Conservation (phyloP, 2,329 filamentous ascomycete genomes). For the Ploettnerulaceae sp. region DNA sequence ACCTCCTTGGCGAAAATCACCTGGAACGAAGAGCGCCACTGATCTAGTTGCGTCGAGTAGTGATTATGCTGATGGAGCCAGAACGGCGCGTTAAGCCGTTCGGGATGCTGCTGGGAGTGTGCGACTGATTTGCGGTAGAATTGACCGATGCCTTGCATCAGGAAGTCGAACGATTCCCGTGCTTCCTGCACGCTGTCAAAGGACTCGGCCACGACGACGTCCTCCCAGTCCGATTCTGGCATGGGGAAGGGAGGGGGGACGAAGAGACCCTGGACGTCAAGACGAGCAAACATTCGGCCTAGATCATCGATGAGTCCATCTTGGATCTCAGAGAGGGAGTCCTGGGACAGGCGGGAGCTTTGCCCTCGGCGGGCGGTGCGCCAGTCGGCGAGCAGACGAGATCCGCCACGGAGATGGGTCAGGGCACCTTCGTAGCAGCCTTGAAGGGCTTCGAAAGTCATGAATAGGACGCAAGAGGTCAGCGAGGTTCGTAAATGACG, state of each 20-base stretch:
- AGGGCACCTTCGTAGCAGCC: constrained; percentile 32
- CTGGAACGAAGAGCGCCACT: constrained; percentile 31
- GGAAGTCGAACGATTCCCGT: constrained; percentile 30
- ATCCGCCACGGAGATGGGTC: constrained; percentile 31
- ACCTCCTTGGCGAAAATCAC: constrained; percentile 25
- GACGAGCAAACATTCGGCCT: constrained; percentile 31
- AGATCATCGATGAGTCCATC: constrained; percentile 33
- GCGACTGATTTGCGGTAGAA: constrained; percentile 31
- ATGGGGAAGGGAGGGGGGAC: constrained; percentile 32
- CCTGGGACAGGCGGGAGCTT: constrained; percentile 30
- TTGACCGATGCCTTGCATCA: constrained; percentile 33
- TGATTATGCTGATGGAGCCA: constrained; percentile 30
- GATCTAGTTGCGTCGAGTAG: constrained; percentile 29
- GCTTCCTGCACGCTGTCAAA: constrained; percentile 31
- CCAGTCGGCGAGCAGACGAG: constrained; percentile 32
- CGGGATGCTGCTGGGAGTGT: constrained; percentile 28
- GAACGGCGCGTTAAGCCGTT: constrained; percentile 24
- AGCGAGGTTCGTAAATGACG: constrained; percentile 32
- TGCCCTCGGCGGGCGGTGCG: constrained; percentile 30
- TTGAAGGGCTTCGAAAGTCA: constrained; percentile 33
- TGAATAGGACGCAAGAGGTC: constrained; percentile 32
- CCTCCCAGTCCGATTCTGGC: constrained; percentile 31
- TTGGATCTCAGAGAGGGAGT: constrained; percentile 33
- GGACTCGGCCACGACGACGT: constrained; percentile 27
- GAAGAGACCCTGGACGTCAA: constrained; percentile 32